These are phyloP conservation scores for Trichosporon asahii DNA, from an alignment of 1,284 basidiomycete genomes.

Conservation along the genomic window DNA sequence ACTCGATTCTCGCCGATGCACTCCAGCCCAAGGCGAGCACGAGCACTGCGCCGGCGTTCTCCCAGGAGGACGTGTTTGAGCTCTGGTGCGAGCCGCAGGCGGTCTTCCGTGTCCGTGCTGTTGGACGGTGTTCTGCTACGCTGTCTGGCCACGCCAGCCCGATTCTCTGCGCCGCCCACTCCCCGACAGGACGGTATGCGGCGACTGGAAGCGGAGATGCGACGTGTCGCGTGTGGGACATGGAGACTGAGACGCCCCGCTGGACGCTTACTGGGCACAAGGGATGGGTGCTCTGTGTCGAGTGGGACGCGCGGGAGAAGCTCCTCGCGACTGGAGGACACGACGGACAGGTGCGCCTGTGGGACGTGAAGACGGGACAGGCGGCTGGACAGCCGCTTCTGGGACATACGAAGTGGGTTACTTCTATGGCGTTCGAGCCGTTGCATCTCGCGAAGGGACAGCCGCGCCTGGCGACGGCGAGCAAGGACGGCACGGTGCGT, in stretches of 20 bases:
- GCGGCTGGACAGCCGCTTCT: slow-evolving; percentile 76
- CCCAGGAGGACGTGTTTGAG: slow-evolving; percentile 79
- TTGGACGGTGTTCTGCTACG: slow-evolving; percentile 88
- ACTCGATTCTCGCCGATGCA: slow-evolving; percentile 75
- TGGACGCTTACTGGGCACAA: slow-evolving; percentile 83
- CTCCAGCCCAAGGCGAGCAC: slow-evolving; percentile 58
- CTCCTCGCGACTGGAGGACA: slow-evolving; percentile 87
- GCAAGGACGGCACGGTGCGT: slow-evolving; percentile 92
- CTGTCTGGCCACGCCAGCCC: slow-evolving; percentile 84
- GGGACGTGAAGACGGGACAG: slow-evolving; percentile 86
- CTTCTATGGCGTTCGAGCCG: slow-evolving; percentile 93
- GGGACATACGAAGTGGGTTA: slow-evolving; percentile 97
- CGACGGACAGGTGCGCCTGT: slow-evolving; percentile 81
- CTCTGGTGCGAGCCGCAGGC: slow-evolving; percentile 91
- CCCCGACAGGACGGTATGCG: slow-evolving; percentile 82
- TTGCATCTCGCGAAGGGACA: slow-evolving; percentile 71
- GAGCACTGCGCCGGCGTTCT: slow-evolving; percentile 55
- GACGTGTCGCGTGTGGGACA: slow-evolving; percentile 89
- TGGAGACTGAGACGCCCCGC: slow-evolving; percentile 87
- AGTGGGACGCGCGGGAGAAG: slow-evolving; percentile 92
- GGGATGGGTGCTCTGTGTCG: slow-evolving; percentile 94
- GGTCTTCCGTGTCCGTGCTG: slow-evolving; percentile 89
- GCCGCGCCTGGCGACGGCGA: slow-evolving; percentile 89
- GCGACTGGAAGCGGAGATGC: slow-evolving; percentile 96
- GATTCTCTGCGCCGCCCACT: slow-evolving; percentile 92